These are phyloP conservation scores for Trichoderma asperelloides DNA, from an alignment of 495 filamentous ascomycete genomes.

Conservation along the genomic window DNA sequence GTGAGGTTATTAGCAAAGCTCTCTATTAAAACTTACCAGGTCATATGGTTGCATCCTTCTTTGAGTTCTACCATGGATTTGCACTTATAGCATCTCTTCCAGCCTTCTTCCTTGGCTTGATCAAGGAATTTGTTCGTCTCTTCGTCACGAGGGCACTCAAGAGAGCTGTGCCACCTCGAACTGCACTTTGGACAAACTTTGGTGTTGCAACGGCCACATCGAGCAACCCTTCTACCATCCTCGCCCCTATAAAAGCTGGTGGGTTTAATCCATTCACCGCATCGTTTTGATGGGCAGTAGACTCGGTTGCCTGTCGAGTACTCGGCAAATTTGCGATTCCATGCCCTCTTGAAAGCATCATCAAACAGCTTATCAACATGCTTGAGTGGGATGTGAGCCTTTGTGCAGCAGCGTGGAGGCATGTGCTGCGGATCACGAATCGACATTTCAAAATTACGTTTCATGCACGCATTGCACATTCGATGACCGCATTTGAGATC, in stretches of 20 bases:
- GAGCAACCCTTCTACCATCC: slow-evolving; percentile 44
- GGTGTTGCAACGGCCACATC: slow-evolving; percentile 57
- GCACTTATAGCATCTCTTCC: slow-evolving; percentile 71
- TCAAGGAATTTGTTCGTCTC: slow-evolving; percentile 56
- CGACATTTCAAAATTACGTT: slow-evolving; percentile 61
- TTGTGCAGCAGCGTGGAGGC: slow-evolving; percentile 70
- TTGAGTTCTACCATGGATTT: slow-evolving; percentile 67
- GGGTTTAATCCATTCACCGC: slow-evolving; percentile 69
- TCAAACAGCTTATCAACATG: slow-evolving; percentile 69
- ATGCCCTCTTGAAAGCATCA: slow-evolving; percentile 59
- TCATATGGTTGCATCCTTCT: slow-evolving; percentile 81
- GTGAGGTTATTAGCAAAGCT: neutral
- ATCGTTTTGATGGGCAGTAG: slow-evolving; percentile 61
- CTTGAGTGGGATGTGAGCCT: slow-evolving; percentile 60
- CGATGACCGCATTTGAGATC: slow-evolving; percentile 67
- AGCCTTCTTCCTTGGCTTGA: slow-evolving; percentile 61
- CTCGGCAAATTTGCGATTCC: slow-evolving; percentile 70
- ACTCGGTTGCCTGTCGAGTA: slow-evolving; percentile 64
- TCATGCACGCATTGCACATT: slow-evolving; percentile 69
- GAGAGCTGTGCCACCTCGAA: slow-evolving; percentile 57
- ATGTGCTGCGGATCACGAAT: slow-evolving; percentile 67
- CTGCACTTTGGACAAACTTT: slow-evolving; percentile 69
- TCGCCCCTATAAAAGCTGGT: slow-evolving; percentile 46
- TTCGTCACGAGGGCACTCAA: slow-evolving; percentile 63
- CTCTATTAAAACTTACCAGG: slow-evolving; percentile 46